Conservation (phyloP, 179 eudicot genomes). For the Drosera spatulata region DNA sequence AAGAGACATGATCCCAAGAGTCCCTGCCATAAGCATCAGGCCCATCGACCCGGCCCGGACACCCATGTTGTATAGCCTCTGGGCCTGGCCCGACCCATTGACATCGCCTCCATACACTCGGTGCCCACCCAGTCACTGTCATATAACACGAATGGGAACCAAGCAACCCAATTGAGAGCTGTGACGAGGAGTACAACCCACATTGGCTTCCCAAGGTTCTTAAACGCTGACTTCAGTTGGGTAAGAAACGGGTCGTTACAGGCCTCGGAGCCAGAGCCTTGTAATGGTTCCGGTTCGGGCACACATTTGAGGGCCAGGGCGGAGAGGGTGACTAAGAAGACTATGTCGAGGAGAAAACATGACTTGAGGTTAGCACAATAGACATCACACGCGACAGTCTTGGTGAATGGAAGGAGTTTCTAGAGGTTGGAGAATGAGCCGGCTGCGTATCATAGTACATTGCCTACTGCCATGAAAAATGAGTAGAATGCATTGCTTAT, state of each 20-base stretch:
- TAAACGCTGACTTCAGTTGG: constrained; percentile 11
- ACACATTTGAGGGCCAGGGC: constrained; percentile 4
- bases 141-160: constrained; percentile 30
- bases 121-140: constrained; percentile 41
- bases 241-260: constrained; percentile 3
- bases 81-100: constrained; percentile 3
- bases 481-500: constrained; percentile 21
- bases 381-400: constrained; percentile 12
- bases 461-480: constrained; percentile 18
- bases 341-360: constrained; percentile 17
- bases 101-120: constrained; percentile 35
- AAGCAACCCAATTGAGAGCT: constrained; percentile 25
- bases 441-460: constrained; percentile 14
- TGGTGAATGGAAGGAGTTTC: constrained; percentile 18
- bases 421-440: constrained; percentile 15
- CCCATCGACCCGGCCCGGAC: constrained; percentile 33
- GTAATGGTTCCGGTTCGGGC: constrained; percentile 2
- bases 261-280: background rate
- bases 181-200: constrained; percentile 23
- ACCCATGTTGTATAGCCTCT: constrained; percentile 16
- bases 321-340: constrained; percentile 12
- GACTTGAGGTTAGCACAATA: constrained; percentile 23
- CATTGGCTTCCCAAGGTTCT: constrained; percentile 25
- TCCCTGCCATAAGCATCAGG: constrained; percentile 24
- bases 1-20: constrained; percentile 20